Evolutionary conservation across 2,329 filamentous ascomycete genomes (phyloP).

Genomic region (Apiospora marii): DNA sequence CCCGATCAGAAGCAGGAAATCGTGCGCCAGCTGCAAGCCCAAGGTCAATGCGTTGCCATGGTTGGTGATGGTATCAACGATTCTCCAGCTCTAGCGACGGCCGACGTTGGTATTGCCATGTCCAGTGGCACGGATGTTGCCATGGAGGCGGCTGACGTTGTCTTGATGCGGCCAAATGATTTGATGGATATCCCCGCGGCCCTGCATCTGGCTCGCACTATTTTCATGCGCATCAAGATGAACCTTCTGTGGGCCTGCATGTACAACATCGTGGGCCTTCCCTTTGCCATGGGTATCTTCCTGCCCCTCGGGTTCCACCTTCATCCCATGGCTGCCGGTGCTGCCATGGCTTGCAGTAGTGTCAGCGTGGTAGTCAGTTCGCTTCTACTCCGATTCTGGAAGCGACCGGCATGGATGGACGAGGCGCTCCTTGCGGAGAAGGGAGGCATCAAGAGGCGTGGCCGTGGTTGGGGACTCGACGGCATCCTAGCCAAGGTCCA

Average conservation of each 20-base stretch:
- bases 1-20: slow-evolving; percentile 92
- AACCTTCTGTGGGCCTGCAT: slow-evolving; percentile 93
- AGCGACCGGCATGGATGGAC: slow-evolving; percentile 85
- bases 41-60: slow-evolving; percentile 88
- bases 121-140: slow-evolving; percentile 93
- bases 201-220: slow-evolving; percentile 80
- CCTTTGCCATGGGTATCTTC: slow-evolving; percentile 94
- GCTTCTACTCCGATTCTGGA: slow-evolving; percentile 87
- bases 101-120: slow-evolving; percentile 92
- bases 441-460: slow-evolving; percentile 52
- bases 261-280: slow-evolving; percentile 91
- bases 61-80: slow-evolving; percentile 99
- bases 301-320: slow-evolving; percentile 86
- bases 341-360: slow-evolving; percentile 90
- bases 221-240: slow-evolving; percentile 92
- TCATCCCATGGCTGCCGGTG: slow-evolving; percentile 93
- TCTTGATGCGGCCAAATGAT: slow-evolving; percentile 92
- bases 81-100: slow-evolving; percentile 91
- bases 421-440: slow-evolving; percentile 69
- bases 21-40: slow-evolving; percentile 76
- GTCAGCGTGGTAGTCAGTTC: slow-evolving; percentile 89
- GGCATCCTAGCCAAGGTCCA: slow-evolving; percentile 52
- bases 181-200: slow-evolving; percentile 92
- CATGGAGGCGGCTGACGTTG: slow-evolving; percentile 95
- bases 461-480: slow-evolving; percentile 50